Evolutionary conservation across 2,329 filamentous ascomycete genomes (phyloP), one percentile per base, ranked within the genome.

Genomic region (Annulohypoxylon truncatum): DNA sequence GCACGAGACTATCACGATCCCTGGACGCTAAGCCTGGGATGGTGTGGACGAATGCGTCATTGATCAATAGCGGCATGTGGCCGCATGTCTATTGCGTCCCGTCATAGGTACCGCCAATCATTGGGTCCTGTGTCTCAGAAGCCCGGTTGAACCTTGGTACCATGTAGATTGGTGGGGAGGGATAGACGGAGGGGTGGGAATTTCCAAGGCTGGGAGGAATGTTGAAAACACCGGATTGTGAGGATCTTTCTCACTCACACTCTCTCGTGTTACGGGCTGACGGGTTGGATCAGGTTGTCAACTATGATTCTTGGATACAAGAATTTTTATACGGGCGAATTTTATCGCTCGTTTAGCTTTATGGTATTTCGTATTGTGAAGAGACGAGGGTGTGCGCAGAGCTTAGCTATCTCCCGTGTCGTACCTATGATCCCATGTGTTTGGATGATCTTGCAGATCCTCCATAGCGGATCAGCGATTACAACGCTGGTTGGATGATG

Each of bases 21-120:
- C 24, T 56, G 38, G 46, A 53, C 42, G 55, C 59, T 64, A 51
- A 61, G 46, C 54, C 31, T 52, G 6, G 59, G 60, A 38, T 59
- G 64, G 63, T 61, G 60, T 69, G 67, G 64, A 63, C 65, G 56
- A 59, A 68, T 74, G 74, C 75, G 74, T 77, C 75, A 76, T 75
- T 69, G 65, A 69, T 62, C 60, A 70, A 70, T 72, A 71, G 63
- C 64, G 71, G 61, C 59, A 60, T 62, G 67, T 72, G 67, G 65
- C 51, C 44, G 64, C 55, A 24, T 61, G 55, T 56, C 57, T 63
- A 71, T 62, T 63, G 51, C 42, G 64, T 56, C 60, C 64, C 59
- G 70, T 71, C 68, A 71, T 73, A 73, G 65, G 61, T 44, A 31
- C 64, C 69, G 67, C 61, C 70, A 67, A 71, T 72, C 69, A 71